These are phyloP conservation scores for Fusarium xylarioides DNA, from an alignment of 2,329 filamentous ascomycete species.

Conservation along the genomic window DNA sequence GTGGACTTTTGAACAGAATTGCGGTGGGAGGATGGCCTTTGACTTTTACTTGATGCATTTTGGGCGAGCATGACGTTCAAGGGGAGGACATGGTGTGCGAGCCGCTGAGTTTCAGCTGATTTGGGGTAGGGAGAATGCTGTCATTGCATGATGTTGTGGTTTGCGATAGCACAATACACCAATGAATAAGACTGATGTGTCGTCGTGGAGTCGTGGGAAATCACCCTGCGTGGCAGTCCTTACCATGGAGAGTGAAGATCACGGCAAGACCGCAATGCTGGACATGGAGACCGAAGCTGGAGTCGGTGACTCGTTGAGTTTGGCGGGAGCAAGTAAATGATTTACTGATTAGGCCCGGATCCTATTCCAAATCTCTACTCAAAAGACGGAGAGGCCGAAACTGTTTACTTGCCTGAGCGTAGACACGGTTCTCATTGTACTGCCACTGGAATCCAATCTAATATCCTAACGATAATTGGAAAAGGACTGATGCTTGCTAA, in stretches of 20 bases:
- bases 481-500: background rate
- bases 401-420: background rate
- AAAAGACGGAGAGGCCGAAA: background rate
- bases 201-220: background rate
- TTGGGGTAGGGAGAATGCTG: background rate
- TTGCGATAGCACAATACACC: background rate
- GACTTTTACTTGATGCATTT: background rate
- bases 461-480: background rate
- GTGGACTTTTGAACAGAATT: background rate
- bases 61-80: background rate
- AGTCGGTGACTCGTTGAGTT: background rate
- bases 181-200: background rate
- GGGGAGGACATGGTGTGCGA: background rate
- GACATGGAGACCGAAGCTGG: no score
- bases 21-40: background rate
- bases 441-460: background rate
- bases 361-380: background rate
- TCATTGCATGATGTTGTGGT: background rate
- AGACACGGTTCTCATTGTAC: background rate
- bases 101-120: background rate
- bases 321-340: background rate
- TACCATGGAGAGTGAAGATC: background rate
- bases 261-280: background rate
- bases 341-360: background rate
- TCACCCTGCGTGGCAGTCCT: background rate